Conservation (phyloP, 2,329 filamentous ascomycete species). For the Monilinia fructicola region DNA sequence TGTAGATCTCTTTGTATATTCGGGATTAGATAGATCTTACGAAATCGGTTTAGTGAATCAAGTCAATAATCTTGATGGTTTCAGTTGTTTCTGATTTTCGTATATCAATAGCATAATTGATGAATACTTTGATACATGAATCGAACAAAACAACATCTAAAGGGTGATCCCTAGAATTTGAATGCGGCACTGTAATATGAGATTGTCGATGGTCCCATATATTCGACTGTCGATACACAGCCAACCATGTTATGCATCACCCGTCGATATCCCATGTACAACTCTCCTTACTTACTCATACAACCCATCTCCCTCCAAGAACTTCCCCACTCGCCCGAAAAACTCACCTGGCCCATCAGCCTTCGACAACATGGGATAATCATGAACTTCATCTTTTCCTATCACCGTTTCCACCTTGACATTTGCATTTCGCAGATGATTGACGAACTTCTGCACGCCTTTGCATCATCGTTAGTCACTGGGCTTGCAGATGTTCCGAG, state of each 20-base stretch:
- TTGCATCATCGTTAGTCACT: neutral
- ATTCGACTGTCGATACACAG: neutral
- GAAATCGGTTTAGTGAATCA: neutral
- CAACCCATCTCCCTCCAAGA: constrained; percentile 1
- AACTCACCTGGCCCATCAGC: neutral
- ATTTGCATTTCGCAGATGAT: neutral
- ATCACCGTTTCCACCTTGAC: neutral
- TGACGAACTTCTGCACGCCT: neutral
- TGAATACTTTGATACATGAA: neutral
- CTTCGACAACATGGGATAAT: neutral
- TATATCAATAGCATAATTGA: too few species aligned
- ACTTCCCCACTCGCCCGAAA: neutral
- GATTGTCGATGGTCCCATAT: neutral
- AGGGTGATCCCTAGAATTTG: too few species aligned
- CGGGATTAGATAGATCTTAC: neutral
- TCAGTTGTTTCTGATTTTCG: neutral
- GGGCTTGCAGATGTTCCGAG: neutral
- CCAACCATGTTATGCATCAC: neutral
- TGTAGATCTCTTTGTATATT: neutral
- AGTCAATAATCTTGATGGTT: neutral
- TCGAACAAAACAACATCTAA: too few species aligned
- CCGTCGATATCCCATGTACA: neutral
- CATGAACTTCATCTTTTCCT: constrained; percentile 5
- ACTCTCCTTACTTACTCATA: neutral
- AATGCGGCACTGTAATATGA: neutral